These are phyloP conservation scores for Linanthus parryae DNA, from an alignment of 148 eudicot species.

Conservation along the genomic window DNA sequence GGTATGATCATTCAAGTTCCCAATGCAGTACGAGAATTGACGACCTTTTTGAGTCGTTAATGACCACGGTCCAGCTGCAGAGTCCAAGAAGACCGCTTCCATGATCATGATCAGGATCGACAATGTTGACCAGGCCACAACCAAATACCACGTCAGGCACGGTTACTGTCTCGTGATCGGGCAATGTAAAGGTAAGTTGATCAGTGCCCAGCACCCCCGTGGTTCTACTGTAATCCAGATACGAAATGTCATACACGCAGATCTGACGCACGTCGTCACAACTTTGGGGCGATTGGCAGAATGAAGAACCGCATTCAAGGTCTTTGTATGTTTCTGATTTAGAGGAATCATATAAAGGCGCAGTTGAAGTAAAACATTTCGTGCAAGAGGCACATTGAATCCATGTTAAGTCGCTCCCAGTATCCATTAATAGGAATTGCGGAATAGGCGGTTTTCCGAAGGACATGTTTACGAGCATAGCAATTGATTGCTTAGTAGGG, in stretches of 20 bases:
- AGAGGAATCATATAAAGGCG: background rate
- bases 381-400: constrained; percentile 2
- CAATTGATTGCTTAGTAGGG: no score
- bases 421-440: constrained; percentile 1
- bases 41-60: background rate
- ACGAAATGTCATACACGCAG: background rate
- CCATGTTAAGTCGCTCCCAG: background rate
- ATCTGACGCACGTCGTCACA: no score
- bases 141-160: constrained; percentile 14
- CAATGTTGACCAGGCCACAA: constrained; percentile 13
- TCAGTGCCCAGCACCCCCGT: constrained; percentile 10
- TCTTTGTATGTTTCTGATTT: constrained; percentile 1
- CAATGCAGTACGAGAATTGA: constrained; percentile 23
- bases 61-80: background rate
- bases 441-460: constrained; percentile 2
- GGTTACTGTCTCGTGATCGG: background rate
- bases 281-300: background rate
- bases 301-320: background rate
- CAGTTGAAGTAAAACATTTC: background rate
- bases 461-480: background rate
- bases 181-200: constrained; percentile 14
- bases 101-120: background rate
- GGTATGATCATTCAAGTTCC: constrained; percentile 12
- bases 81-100: constrained; percentile 19
- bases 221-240: background rate